phyloP scores from a whole-genome alignment of 805 yeast genomes.

The Suhomyces sp. region DNA sequence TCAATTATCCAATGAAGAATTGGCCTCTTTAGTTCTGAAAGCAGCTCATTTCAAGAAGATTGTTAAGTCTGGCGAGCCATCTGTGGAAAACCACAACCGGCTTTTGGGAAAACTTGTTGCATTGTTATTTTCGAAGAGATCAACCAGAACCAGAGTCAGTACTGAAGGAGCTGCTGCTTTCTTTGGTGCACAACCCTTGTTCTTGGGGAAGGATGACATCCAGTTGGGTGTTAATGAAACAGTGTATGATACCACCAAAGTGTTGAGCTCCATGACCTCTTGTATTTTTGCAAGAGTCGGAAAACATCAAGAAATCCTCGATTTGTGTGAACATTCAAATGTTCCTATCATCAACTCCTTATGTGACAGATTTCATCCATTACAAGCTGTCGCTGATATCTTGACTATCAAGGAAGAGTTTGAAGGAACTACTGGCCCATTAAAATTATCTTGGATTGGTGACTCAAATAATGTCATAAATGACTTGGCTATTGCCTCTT shows the following conservation, averaged over 20 bases:
- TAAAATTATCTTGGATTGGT: constrained; percentile 93
- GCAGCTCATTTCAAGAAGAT: constrained; percentile 67
- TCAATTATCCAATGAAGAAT: constrained; percentile 72
- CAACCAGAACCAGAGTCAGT: constrained; percentile 93
- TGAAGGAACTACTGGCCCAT: constrained; percentile 47
- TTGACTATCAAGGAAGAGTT: constrained; percentile 82
- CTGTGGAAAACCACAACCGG: constrained; percentile 45
- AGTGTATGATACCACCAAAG: constrained; percentile 82
- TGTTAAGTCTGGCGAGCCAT: constrained; percentile 53
- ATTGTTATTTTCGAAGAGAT: constrained; percentile 82
- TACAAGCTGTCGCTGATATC: constrained; percentile 92
- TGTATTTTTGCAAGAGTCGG: constrained; percentile 96
- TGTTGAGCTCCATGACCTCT: constrained; percentile 94
- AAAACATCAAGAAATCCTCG: constrained; percentile 76
- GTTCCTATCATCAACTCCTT: constrained; percentile 94
- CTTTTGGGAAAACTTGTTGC: constrained; percentile 82
- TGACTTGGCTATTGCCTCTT: constrained; percentile 85
- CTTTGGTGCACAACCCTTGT: constrained; percentile 96
- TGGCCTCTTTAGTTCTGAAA: constrained; percentile 65
- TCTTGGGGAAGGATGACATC: constrained; percentile 92
- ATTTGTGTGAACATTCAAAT: constrained; percentile 70
- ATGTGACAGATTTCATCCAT: constrained; percentile 91
- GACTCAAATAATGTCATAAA: constrained; percentile 95
- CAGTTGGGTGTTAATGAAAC: constrained; percentile 96
- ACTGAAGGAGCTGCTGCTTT: constrained; percentile 92